Evolutionary conservation across 2,329 filamentous ascomycete species (phyloP).

Genomic region (Talaromyces sp.): DNA sequence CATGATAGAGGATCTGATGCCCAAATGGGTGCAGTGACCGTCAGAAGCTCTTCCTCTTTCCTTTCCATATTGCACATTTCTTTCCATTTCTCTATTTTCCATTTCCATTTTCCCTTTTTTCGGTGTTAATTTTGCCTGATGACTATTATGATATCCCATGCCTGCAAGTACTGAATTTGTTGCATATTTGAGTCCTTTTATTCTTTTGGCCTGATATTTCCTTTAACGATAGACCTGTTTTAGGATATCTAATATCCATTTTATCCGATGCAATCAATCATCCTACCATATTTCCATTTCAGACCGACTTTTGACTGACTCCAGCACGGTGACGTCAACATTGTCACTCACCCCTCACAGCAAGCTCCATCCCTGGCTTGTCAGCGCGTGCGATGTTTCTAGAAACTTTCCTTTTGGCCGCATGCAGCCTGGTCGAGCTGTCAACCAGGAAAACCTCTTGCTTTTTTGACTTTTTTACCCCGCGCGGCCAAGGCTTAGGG

Average conservation of each 20-base stretch:
- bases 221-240: not conserved
- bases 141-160: conserved; percentile 13
- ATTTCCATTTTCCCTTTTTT: not conserved
- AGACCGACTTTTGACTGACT: not conserved
- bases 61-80: not conserved
- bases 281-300: not conserved
- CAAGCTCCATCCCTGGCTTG: no score
- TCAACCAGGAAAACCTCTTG: not conserved
- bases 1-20: conserved; percentile 7
- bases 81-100: not conserved
- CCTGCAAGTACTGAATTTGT: not conserved
- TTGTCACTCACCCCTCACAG: no score
- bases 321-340: not conserved
- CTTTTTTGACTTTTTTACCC: not conserved
- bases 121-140: not conserved
- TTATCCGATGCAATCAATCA: not conserved
- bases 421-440: not conserved
- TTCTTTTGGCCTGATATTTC: not conserved
- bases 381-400: not conserved
- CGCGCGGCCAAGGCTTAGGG: not conserved
- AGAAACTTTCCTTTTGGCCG: not conserved
- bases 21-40: conserved; percentile 7
- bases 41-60: not conserved
- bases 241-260: no score
- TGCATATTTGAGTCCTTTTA: not conserved